A percentile compares a stretch with the other conserved stretches of the same genome.
Evolutionary conservation across 805 yeast genomes (phyloP).

Genomic region (Candida vartiovaarae): DNA sequence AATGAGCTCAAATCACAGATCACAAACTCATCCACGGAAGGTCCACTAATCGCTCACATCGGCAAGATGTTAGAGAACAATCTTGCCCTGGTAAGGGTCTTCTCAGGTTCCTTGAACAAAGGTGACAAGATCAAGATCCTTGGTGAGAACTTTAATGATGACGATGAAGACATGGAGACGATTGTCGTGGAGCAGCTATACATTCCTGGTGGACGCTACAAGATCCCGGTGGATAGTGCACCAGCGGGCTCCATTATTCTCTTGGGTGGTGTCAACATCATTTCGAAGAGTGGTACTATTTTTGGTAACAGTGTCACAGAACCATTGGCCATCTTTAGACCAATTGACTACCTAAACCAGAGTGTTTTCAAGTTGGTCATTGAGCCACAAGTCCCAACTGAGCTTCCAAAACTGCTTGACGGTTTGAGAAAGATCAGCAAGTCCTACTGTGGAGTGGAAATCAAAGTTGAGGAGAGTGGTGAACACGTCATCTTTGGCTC

Average conservation of each 20-base stretch:
- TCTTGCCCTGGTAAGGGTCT: conserved; percentile 53
- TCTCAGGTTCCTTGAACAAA: conserved; percentile 48
- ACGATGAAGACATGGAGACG: conserved; percentile 41
- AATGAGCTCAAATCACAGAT: conserved; percentile 17
- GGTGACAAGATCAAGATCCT: conserved; percentile 46
- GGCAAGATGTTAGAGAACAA: conserved; percentile 52
- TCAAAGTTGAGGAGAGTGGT: conserved; percentile 84
- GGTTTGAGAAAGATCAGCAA: conserved; percentile 58
- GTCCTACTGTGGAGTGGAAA: conserved; percentile 56
- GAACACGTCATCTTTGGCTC: conserved; percentile 75
- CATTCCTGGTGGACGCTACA: conserved; percentile 67
- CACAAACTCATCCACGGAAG: conserved; percentile 28
- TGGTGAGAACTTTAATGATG: conserved; percentile 46
- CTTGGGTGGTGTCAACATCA: conserved; percentile 54
- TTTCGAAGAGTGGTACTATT: conserved; percentile 58
- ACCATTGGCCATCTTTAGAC: conserved; percentile 27
- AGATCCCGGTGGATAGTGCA: conserved; percentile 43
- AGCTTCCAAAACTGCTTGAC: conserved; percentile 64
- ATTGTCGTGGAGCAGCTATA: conserved; percentile 27
- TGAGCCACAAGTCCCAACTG: conserved; percentile 75
- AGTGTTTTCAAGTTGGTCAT: conserved; percentile 77
- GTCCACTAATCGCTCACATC: conserved; percentile 45
- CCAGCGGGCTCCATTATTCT: conserved; percentile 65
- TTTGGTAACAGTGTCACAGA: conserved; percentile 23
- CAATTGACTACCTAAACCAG: conserved; percentile 37